Base-by-base conservation (phyloP, 2,329 filamentous ascomycete species). In the Aspergillus pseudoterreus region DNA sequence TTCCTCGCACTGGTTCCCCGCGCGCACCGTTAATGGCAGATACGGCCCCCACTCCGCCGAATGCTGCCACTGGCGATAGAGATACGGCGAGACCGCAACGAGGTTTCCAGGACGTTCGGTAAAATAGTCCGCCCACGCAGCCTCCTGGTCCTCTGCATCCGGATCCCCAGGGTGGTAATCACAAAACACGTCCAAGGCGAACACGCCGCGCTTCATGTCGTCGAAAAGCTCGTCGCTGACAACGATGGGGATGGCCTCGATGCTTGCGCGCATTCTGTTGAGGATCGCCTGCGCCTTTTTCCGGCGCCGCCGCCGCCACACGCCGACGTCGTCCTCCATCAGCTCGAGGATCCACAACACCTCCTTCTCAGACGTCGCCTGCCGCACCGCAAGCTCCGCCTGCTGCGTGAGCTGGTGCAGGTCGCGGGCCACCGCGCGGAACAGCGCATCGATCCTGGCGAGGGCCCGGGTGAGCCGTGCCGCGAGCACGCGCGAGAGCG, bases 141-240 rank as follows among this genome's bases (percentile, higher is more conserved):
- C 32, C 32, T 66, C 63, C 27, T 57, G 46, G 39, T 56, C 55
- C 53, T 67, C 66, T 4, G 61, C 62, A 39, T 52, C 51, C 1
- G 54, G 46, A 22, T 67, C 65, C 4, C 63, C 65, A 2, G 64
- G 65, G 49, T 69, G 64, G 43, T 69, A 69, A 24, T 68, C 61
- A 41, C 66, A 63, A 6, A 50, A 56, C 10, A 57, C 51, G 36
- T 68, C 63, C 22, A 69, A 51, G 4, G 58, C 62, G 45, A 68
- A 68, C 6, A 69, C 53, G 1, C 62, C 64, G 15, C 65, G 62
- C 53, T 68, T 68, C 53, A 69, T 50, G 33, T 66, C 64, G 42
- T 62, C 59, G 19, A 63, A 66, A 15, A 66, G 53, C 8, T 60
- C 56, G 41, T 69, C 57, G 12, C 51, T 52, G 10, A 69, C 62